These are phyloP conservation scores for Coniochaeta pulveracea DNA, from an alignment of 2,329 filamentous ascomycete species.

Conservation along the genomic window DNA sequence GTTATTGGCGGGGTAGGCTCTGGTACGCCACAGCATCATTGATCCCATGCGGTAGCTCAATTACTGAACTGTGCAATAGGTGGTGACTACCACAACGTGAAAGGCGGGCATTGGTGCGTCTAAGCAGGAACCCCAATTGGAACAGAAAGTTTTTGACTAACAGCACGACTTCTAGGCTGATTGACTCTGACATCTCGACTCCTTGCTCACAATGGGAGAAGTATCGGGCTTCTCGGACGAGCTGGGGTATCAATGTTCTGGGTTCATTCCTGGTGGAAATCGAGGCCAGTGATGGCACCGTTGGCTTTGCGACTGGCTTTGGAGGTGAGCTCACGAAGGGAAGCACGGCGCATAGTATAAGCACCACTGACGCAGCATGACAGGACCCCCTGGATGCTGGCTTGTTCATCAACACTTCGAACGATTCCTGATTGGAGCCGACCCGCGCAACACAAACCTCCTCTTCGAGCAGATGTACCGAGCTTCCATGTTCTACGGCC, in stretches of 20 bases:
- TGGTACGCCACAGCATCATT: slow-evolving; percentile 24
- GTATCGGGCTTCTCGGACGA: slow-evolving; percentile 78
- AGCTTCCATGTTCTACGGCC: slow-evolving; percentile 90
- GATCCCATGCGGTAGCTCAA: neutral
- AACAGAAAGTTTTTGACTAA: neutral
- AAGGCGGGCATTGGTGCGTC: slow-evolving; percentile 54
- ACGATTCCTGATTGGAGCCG: slow-evolving; percentile 78
- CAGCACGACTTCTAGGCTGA: slow-evolving; percentile 57
- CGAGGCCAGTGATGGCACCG: slow-evolving; percentile 80
- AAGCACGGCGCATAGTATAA: neutral
- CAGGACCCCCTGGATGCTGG: slow-evolving; percentile 84
- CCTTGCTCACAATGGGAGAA: slow-evolving; percentile 84
- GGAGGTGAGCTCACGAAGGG: slow-evolving; percentile 41
- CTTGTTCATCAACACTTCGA: slow-evolving; percentile 88
- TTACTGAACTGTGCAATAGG: slow-evolving; percentile 29
- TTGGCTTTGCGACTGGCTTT: slow-evolving; percentile 88
- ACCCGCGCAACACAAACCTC: slow-evolving; percentile 83
- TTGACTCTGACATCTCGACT: slow-evolving; percentile 85
- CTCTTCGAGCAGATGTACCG: slow-evolving; percentile 97
- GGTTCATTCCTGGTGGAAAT: slow-evolving; percentile 89
- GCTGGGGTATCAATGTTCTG: slow-evolving; percentile 91
- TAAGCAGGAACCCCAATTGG: neutral
- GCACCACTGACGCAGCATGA: neutral
- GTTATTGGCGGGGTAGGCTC: slow-evolving; percentile 53
- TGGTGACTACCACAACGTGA: slow-evolving; percentile 88